These are phyloP conservation scores for Termitomyces sp. DNA, from an alignment of 768 basidiomycete genomes.

Conservation along the genomic window DNA sequence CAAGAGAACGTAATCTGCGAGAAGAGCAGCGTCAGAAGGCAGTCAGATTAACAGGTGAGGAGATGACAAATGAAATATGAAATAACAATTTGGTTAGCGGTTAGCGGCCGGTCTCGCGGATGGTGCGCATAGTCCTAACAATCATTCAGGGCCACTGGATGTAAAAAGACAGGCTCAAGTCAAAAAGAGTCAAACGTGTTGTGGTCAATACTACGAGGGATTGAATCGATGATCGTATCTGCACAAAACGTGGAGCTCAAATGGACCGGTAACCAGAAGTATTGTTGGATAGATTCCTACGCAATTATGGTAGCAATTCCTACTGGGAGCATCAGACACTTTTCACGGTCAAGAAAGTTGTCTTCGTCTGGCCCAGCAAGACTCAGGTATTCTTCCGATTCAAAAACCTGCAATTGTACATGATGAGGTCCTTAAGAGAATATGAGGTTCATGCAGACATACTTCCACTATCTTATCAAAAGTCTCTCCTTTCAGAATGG, in stretches of 20 bases:
- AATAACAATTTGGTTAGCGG: neutral
- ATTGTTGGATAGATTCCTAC: neutral
- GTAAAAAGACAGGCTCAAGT: neutral
- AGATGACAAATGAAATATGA: neutral
- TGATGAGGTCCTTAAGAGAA: neutral
- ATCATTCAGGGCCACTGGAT: neutral
- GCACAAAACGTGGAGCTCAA: neutral
- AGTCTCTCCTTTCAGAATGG: slow-evolving; percentile 26
- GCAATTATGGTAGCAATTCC: slow-evolving; percentile 4
- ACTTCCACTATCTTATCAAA: slow-evolving; percentile 26
- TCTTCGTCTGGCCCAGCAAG: slow-evolving; percentile 7
- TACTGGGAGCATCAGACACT: slow-evolving; percentile 9
- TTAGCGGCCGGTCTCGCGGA: neutral
- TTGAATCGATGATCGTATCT: neutral
- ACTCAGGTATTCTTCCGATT: slow-evolving; percentile 5
- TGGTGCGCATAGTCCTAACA: too few species aligned
- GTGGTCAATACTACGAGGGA: neutral
- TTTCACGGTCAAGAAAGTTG: slow-evolving; percentile 18
- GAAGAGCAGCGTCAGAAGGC: slow-evolving; percentile 2
- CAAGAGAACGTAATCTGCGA: neutral
- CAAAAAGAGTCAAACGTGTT: neutral
- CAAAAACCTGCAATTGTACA: slow-evolving; percentile 8
- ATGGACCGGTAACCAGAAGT: neutral
- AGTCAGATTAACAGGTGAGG: neutral
- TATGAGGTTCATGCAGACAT: neutral